A percentile compares a stretch with the other conserved stretches of the same genome.
These are phyloP conservation scores for Holtermanniella nyarrowii DNA, from an alignment of 768 basidiomycete genomes.

Conservation along the genomic window DNA sequence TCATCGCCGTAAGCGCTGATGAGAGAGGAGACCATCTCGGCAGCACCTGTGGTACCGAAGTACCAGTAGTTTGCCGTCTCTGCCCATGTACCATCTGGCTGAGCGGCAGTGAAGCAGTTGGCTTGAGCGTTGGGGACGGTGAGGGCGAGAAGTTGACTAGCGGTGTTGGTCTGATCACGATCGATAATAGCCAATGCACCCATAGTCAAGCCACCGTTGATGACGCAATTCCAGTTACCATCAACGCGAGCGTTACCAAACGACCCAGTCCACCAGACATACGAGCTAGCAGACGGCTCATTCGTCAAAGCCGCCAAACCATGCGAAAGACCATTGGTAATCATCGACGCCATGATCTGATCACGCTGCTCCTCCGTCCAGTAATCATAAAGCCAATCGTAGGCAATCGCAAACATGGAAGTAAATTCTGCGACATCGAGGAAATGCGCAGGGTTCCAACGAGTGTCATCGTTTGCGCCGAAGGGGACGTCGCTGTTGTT, in stretches of 20 bases:
- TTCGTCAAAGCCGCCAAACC: constrained; percentile 53
- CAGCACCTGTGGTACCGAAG: constrained; percentile 81
- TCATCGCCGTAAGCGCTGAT: constrained; percentile 75
- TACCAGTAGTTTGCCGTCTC: constrained; percentile 69
- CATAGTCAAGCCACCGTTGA: constrained; percentile 79
- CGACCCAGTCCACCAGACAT: constrained; percentile 63
- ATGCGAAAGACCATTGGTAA: constrained; percentile 62
- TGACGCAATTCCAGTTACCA: constrained; percentile 96
- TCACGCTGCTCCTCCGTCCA: constrained; percentile 66
- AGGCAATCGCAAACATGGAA: constrained; percentile 80
- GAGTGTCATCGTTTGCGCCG: constrained; percentile 51
- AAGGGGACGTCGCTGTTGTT: constrained; percentile 54
- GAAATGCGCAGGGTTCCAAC: constrained; percentile 86
- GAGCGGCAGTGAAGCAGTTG: constrained; percentile 56
- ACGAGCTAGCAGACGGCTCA: constrained; percentile 31
- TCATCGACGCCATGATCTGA: constrained; percentile 59
- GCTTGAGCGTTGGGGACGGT: constrained; percentile 63
- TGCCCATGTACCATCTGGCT: constrained; percentile 73
- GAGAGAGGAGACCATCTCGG: constrained; percentile 77
- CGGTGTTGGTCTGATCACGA: constrained; percentile 59
- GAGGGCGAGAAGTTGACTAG: constrained; percentile 54
- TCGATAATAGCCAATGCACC: constrained; percentile 81
- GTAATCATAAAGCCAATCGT: constrained; percentile 88
- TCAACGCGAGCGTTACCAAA: constrained; percentile 37
- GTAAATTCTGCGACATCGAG: constrained; percentile 75